Percentiles rank a stretch among this genome's conserved stretches.
These are phyloP conservation scores for Debaryomyces sp. DNA, from an alignment of 1,139 yeast genomes.

Conservation along the genomic window DNA sequence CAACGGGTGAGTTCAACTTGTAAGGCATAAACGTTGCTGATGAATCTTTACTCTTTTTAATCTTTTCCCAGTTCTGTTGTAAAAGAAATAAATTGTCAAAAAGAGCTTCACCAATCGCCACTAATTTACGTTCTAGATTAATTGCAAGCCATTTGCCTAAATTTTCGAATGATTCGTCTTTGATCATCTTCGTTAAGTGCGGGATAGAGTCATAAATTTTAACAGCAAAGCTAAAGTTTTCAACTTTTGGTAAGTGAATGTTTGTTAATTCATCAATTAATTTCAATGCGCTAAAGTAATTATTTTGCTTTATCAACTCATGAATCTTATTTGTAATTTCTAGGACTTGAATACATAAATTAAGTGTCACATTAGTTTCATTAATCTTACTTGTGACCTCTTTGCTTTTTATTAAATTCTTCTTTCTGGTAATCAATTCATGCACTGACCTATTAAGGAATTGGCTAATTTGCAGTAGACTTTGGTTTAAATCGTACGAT, in stretches of 20 bases:
- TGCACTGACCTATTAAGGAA: slow-evolving; percentile 65
- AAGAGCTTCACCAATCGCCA: slow-evolving; percentile 60
- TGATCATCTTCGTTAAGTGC: slow-evolving; percentile 69
- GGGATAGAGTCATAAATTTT: slow-evolving; percentile 79
- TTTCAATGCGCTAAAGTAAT: slow-evolving; percentile 85
- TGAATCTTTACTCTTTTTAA: slow-evolving; percentile 33
- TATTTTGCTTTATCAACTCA: slow-evolving; percentile 72
- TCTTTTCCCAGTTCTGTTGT: slow-evolving; percentile 57
- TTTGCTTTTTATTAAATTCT: slow-evolving; percentile 54
- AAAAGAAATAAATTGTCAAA: slow-evolving; percentile 58
- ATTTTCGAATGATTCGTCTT: slow-evolving; percentile 76
- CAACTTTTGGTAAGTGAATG: slow-evolving; percentile 69
- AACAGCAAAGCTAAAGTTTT: slow-evolving; percentile 74
- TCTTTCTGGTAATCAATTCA: slow-evolving; percentile 62
- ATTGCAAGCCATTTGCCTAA: slow-evolving; percentile 72
- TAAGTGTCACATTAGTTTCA: slow-evolving; percentile 63
- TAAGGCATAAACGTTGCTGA: slow-evolving; percentile 51
- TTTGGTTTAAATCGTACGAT: slow-evolving; percentile 56
- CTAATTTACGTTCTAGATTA: slow-evolving; percentile 62
- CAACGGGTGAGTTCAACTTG: slow-evolving; percentile 85
- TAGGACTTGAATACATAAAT: slow-evolving; percentile 75
- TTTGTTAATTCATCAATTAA: slow-evolving; percentile 72
- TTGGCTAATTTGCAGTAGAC: slow-evolving; percentile 52
- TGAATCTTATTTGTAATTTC: slow-evolving; percentile 87
- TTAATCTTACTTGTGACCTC: slow-evolving; percentile 61